Base-by-base conservation (phyloP, 1,284 basidiomycete genomes). In the Melampsora larici-populina region DNA sequence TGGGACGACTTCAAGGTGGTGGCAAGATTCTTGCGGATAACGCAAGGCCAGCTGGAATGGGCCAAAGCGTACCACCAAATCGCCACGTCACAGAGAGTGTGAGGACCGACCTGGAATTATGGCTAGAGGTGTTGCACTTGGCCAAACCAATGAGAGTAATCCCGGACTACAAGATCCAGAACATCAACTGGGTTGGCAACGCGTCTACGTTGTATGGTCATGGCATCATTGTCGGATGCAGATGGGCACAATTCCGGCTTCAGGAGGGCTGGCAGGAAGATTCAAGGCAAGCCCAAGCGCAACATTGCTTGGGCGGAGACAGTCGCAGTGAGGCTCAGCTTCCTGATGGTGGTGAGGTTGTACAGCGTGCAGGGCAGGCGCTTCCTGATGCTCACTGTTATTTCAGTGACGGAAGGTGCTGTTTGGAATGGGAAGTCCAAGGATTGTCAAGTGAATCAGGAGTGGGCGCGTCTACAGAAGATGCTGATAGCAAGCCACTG, bases 41-140 rank as follows among this genome's bases (percentile, higher is more conserved):
- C 36, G 46, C 11, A 5, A 9, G 31, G 18, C n/a, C 24, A 21
- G 6, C 26, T 65, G 6, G 18, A 29, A 40, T 70, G 69, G 69
- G 69, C 26, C 13, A 58, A 70, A 29, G 69, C 69, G 13, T 70
- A 70, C 49, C 3, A 43, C 4, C 66, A 69, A 26, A 69, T 69
- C 46, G 36, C 43, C 21, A 69, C 66, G 4, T 13, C 15, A 24
- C 11, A n/a, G 6, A 15, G 11, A 36, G 43, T 24, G 65, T 43
- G 2, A 11, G 6, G n/a, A 24, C 15, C 5, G 65, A 67, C 43
- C 33, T 67, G 5, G 8, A 67, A 4, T 21, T 3, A 7, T 70
- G 67, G 46, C 11, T 11, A 36, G 46, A 8, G 2, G 29, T 46
- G 7, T 46, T 70, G 21, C 21, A 49, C 4, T 4, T 7, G 46